Base-by-base conservation (phyloP, 208 protist species). In the Trichomonas gallinae region DNA sequence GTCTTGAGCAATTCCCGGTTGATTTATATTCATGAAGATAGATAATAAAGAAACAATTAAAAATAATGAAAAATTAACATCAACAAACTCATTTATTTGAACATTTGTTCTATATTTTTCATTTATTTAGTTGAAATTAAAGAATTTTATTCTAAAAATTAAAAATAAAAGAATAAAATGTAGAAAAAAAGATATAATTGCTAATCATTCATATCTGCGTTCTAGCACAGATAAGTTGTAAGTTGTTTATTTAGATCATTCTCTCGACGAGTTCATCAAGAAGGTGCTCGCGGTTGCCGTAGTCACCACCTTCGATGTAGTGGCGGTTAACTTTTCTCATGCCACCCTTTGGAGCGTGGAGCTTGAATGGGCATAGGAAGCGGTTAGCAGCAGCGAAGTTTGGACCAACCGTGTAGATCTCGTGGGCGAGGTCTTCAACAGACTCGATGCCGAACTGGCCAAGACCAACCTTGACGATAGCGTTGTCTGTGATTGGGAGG, bases 351-450 rank as follows among this genome's bases (percentile, higher is more conserved):
- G 99, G 99, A 44, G 98, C 98, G 48, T 96, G 98, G 34, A 99
- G 98, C 98, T 99, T 99, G 98, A 99, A 99, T 96, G 99, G 99
- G 99, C 99, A 99, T 81, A 99, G 96, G 97, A 99, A 99, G 97
- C 99, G 98, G 97, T 98, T 99, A 81, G 98, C 99, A 96, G 98
- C 97, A 97, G 98, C 99, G 98, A 99, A 99, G 98, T 99, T 96
- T 97, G 98, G 98, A 97, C 99, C 99, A 96, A 98, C 98, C 97
- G 99, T 99, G 98, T 98, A 98, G 98, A 99, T 99, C 98, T 99
- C 99, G 98, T 99, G 99, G 97, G 99, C 98, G 40, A 99, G 96
- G 97, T 99, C 99, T 98, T 99, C 99, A 72, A 99, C 98, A 97
- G 99, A 99, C 88, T 99, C 98, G 96, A 99, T 98, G 96, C 98